These are phyloP conservation scores for Babesia ovis DNA, from an alignment of 169 alveolate genomes.

Conservation along the genomic window DNA sequence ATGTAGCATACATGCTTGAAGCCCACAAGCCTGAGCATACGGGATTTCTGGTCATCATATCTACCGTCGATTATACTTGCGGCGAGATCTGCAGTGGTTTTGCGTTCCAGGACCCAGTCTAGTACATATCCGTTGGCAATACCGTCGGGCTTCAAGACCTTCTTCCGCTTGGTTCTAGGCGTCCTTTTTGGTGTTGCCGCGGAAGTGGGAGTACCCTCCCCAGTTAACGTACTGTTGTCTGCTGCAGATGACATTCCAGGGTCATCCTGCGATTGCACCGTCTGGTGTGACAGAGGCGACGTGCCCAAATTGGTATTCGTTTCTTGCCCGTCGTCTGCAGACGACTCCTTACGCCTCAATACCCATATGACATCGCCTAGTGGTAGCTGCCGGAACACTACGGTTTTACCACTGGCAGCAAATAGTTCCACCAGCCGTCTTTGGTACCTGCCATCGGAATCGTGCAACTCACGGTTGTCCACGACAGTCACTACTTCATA, in stretches of 20 bases:
- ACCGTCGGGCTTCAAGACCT: slow-evolving; percentile 27
- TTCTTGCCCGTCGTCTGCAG: not conserved
- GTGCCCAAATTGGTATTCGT: not conserved
- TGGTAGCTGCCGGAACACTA: slow-evolving; percentile 70
- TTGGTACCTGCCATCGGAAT: slow-evolving; percentile 57
- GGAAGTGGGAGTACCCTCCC: not conserved
- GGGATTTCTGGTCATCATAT: slow-evolving; percentile 82
- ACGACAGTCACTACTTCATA: slow-evolving; percentile 74
- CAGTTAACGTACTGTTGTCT: not conserved
- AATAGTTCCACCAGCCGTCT: slow-evolving; percentile 60
- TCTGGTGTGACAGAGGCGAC: not conserved
- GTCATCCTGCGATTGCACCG: not conserved
- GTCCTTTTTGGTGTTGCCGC: not conserved
- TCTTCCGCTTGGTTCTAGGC: slow-evolving; percentile 1
- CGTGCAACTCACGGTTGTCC: slow-evolving; percentile 76
- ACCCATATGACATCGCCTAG: slow-evolving; percentile 81
- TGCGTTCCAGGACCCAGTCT: slow-evolving; percentile 84
- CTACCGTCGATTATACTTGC: slow-evolving; percentile 84
- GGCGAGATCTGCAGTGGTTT: slow-evolving; percentile 79
- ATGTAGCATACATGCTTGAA: slow-evolving; percentile 76
- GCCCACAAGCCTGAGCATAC: slow-evolving; percentile 78
- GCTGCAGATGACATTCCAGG: not conserved
- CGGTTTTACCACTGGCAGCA: slow-evolving; percentile 37
- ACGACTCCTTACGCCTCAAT: slow-evolving; percentile 5
- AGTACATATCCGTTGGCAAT: slow-evolving; percentile 73